Evolutionary conservation across 169 alveolate species (phyloP), one percentile per base, ranked within the genome.

Genomic region (Cyclospora cayetanensis): DNA sequence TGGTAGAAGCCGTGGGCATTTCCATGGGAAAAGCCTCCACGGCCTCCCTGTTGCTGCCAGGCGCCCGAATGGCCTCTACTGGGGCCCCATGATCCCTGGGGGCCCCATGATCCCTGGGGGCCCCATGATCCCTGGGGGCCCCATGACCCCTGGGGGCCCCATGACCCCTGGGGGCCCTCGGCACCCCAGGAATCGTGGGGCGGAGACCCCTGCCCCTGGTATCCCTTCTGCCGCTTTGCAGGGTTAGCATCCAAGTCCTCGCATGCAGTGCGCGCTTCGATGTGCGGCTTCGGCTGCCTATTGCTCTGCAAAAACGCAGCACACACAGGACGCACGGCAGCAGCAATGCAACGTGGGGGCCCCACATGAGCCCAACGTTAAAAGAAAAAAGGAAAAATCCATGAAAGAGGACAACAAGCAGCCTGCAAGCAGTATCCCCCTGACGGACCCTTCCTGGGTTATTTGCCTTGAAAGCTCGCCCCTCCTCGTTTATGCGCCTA

Each of bases 221-320:
- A 65, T 11, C 83, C 82, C 41, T 29, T 37, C 22, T 70, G 82
- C 20, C 91, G 34, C 31, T 50, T 35, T 31, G 70, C 90, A 31
- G 90, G 25, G 11, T 27, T 18, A 3, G 52, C 72, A 35, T 50
- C 90, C 5, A 52, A 29, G 22, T 46, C 68, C 27, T 39, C 76
- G 43, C 25, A 27, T 18, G 72, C 84, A 42, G 50, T 46, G 2
- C 91, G 82, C 1, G 65, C 74, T 52, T 85, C 91, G 11, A 85
- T 85, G 52, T 85, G 91, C 4, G 91, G 91, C 46, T 85, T 85
- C 34, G 91, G 82, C 34, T 85, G 91, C 18, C 74, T 66, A 27
- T 74, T 46, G 25, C 50, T 43, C 91, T 85, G 66, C 22, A 84
- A 43, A 5, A 42, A 34, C 25, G 11, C n/a, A 46, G n/a, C 31